Base-by-base conservation (phyloP, 1,284 basidiomycete species). In the Trametes polyzona region DNA sequence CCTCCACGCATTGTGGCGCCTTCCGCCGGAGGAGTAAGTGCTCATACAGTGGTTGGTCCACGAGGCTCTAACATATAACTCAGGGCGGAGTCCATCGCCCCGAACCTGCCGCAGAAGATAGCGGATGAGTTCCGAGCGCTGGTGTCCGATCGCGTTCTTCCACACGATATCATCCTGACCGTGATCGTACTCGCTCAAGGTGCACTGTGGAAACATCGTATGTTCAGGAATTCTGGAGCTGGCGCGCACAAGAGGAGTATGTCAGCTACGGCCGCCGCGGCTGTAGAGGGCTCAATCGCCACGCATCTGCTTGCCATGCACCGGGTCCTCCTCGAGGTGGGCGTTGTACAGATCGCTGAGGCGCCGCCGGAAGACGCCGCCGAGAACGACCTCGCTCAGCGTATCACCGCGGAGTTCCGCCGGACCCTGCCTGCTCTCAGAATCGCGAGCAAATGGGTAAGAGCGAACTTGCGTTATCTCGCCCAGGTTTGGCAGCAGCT, bases 381-480 rank as follows among this genome's bases (percentile, higher is more conserved):
- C 35, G 81, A 84, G 55, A 76, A 80, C 47, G 86, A 88, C 66
- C 78, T 93, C 4, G 90, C 92, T 5, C 87, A 90, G 66, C 81
- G 83, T 33, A 96, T 98, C 67, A 91, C 90, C 1, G 94, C 94
- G 1, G 84, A 86, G 8, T 88, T 98, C 57, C 82, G 96, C 27
- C 82, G 96, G 29, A 90, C 90, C 10, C 77, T 99, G 3, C 95
- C 96, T 2, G 88, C 93, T 5, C 75, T 98, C 46, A 86, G 96
- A 14, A 88, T 98, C 50, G 83, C 89, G 1, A 88, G 86, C 66
- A 96, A 96, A 71, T 99, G 96, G 96, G 72, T 96, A 24, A 82
- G 85, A 40, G 84, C 84, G 5, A 93, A 98, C 70, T 73, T 88
- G 58, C 84, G 86, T 56, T 94, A 95, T 65, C 73, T 96, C 9